These are phyloP conservation scores for Suillus lakei DNA, from an alignment of 768 basidiomycete genomes.

Conservation along the genomic window DNA sequence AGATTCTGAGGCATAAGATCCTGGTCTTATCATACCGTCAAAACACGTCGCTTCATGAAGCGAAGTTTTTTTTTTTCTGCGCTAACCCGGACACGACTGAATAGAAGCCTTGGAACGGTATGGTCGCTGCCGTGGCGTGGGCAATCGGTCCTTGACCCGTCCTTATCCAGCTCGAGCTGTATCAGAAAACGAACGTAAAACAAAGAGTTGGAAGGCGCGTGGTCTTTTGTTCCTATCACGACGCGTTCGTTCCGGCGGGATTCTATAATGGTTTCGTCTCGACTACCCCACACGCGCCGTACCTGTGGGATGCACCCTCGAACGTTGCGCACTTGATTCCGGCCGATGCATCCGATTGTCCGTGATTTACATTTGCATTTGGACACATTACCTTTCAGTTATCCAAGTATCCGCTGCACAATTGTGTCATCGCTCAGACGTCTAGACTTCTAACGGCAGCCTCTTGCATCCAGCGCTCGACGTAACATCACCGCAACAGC, in stretches of 20 bases:
- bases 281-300: slow-evolving; percentile 4
- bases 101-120: background rate
- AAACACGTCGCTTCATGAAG: slow-evolving; percentile 2
- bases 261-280: background rate
- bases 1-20: background rate
- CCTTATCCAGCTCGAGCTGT: background rate
- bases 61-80: background rate
- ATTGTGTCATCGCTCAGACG: background rate
- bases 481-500: slow-evolving; percentile 3
- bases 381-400: slow-evolving; percentile 1
- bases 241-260: slow-evolving; percentile 1
- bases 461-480: background rate
- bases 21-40: slow-evolving; percentile 1
- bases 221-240: slow-evolving; percentile 31
- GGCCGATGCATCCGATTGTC: background rate
- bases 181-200: slow-evolving; percentile 2
- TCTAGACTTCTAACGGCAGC: background rate
- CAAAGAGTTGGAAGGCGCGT: slow-evolving; percentile 21
- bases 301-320: slow-evolving; percentile 5
- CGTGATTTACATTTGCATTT: slow-evolving; percentile 5
- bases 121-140: background rate
- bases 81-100: background rate
- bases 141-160: background rate
- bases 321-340: slow-evolving; percentile 1
- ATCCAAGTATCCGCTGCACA: background rate